Evolutionary conservation across 179 eudicot genomes (phyloP).

Genomic region (Beta corolliflora): DNA sequence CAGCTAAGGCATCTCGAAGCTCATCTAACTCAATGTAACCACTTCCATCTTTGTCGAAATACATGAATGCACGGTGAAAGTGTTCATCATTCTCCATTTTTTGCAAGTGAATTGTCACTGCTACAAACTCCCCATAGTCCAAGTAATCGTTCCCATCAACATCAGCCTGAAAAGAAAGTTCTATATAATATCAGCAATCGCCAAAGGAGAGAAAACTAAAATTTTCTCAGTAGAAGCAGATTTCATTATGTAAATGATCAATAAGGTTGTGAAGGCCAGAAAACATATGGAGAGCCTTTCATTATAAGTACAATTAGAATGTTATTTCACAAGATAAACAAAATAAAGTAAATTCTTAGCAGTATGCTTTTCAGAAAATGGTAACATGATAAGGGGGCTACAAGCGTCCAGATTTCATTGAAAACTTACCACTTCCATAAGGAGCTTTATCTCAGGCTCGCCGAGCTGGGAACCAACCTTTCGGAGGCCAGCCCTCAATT

Average conservation of each 20-base stretch:
- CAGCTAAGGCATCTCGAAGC: constrained; percentile 74
- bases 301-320: not conserved
- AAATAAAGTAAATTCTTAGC: not conserved
- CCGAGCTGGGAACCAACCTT: constrained; percentile 92
- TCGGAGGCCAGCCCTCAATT: constrained; percentile 69
- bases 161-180: constrained; percentile 60
- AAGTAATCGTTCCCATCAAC: constrained; percentile 87
- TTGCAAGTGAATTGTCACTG: constrained; percentile 91
- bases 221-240: not conserved
- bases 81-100: constrained; percentile 97
- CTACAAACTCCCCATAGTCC: constrained; percentile 97
- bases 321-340: not conserved
- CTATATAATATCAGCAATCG: not conserved
- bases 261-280: not conserved
- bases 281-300: not conserved
- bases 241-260: not conserved
- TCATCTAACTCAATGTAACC: constrained; percentile 88
- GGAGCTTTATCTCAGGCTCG: constrained; percentile 86
- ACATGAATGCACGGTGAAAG: constrained; percentile 77
- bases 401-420: not conserved
- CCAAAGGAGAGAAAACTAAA: too few relatives aligned
- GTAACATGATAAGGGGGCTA: not conserved
- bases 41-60: constrained; percentile 84
- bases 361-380: not conserved
- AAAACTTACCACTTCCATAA: constrained; percentile 91